phyloP scores from a whole-genome alignment of 306 rosid genomes.

The Castanospermum australe region DNA sequence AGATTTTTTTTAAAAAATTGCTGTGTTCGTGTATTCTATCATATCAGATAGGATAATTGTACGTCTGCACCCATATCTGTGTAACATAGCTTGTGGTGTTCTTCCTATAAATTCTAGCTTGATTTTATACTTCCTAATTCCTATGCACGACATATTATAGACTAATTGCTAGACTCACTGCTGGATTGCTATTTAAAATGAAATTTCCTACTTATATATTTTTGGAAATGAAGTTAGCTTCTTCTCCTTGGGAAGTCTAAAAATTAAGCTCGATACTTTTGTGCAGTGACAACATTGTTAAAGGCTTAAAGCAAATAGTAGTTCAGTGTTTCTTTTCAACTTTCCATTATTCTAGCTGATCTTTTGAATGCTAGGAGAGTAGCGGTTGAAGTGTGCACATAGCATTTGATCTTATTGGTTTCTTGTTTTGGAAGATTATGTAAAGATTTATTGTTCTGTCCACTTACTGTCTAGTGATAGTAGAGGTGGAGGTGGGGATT shows the following conservation, averaged over 20 bases:
- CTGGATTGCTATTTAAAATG: not conserved
- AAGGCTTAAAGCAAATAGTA: not conserved
- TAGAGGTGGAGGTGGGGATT: constrained; percentile 65
- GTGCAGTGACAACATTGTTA: not conserved
- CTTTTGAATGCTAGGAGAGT: not conserved
- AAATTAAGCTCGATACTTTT: not conserved
- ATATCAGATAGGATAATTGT: no score
- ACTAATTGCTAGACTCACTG: not conserved
- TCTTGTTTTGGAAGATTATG: not conserved
- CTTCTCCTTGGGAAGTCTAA: not conserved
- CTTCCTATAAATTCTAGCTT: not conserved
- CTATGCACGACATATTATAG: not conserved
- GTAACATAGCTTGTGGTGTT: not conserved
- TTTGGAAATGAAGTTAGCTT: not conserved
- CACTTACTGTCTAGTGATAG: constrained; percentile 36
- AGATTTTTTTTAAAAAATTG: no score
- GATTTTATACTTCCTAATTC: no score
- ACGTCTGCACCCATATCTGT: not conserved
- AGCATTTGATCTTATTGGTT: not conserved
- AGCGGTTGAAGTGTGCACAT: not conserved
- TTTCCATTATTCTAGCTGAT: not conserved
- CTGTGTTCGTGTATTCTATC: no score
- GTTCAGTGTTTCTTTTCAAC: not conserved
- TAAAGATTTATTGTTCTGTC: not conserved
- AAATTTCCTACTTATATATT: not conserved